Evolutionary conservation across 2,329 filamentous ascomycete species (phyloP).

Genomic region (Aspergillus japonicus): DNA sequence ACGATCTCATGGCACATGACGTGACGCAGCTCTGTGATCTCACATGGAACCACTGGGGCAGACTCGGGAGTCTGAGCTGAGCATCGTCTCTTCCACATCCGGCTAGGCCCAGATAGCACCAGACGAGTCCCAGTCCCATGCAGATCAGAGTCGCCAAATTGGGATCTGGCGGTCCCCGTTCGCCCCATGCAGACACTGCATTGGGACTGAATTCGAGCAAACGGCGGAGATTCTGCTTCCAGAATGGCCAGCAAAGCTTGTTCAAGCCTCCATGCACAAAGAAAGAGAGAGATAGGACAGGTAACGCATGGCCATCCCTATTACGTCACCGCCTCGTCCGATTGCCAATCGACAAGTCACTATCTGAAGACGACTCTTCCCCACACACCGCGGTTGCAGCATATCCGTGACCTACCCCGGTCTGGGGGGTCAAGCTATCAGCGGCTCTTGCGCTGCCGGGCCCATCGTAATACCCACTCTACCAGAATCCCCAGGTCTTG

Average conservation of each 20-base stretch:
- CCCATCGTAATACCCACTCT: constrained; percentile 44
- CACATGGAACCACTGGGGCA: background rate
- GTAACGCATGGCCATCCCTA: background rate
- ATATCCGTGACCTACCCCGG: background rate
- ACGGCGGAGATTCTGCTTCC: background rate
- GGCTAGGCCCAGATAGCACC: background rate
- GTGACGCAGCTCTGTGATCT: background rate
- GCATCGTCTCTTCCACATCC: background rate
- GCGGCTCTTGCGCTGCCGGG: constrained; percentile 30
- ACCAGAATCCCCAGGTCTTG: constrained; percentile 47
- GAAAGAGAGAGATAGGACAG: background rate
- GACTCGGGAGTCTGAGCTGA: background rate
- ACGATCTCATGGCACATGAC: background rate
- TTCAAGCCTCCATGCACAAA: background rate
- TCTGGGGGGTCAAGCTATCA: background rate
- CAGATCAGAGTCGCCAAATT: background rate
- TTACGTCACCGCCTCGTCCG: constrained; percentile 3
- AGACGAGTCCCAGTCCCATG: background rate
- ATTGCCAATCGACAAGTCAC: background rate
- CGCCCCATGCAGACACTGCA: background rate
- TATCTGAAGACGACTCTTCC: constrained; percentile 6
- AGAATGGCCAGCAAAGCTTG: constrained; percentile 3
- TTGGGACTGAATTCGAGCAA: background rate
- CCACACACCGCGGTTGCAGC: constrained; percentile 11
- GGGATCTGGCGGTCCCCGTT: background rate